A percentile compares a stretch with the other conserved stretches of the same genome.
Conservation (phyloP, 164 flowering plant species). For the Kalanchoe fedtschenkoi region DNA sequence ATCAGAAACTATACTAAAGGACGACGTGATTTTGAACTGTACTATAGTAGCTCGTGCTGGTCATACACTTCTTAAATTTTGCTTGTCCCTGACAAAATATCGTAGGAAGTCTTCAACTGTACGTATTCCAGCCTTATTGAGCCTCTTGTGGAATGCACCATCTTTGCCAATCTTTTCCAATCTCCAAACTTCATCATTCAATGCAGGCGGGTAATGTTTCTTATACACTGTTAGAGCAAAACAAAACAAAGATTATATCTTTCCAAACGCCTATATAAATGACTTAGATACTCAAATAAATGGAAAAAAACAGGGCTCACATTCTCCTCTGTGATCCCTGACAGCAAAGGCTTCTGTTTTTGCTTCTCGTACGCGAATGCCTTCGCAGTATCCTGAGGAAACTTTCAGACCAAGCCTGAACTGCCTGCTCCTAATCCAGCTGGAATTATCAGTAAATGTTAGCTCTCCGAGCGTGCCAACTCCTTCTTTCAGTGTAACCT, state of each 20-base stretch:
- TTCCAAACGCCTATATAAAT: background rate
- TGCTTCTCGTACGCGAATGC: conserved; percentile 77
- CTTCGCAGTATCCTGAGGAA: conserved; percentile 63
- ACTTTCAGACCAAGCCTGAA: conserved; percentile 88
- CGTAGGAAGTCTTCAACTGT: conserved; percentile 81
- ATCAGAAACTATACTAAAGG: background rate
- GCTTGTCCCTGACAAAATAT: conserved; percentile 62
- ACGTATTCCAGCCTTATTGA: conserved; percentile 58
- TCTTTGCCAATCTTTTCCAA: conserved; percentile 95
- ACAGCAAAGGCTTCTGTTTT: conserved; percentile 93
- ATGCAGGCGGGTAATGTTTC: conserved; percentile 91
- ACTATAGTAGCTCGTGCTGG: conserved; percentile 4
- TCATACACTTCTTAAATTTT: conserved; percentile 68
- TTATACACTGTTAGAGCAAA: conserved; percentile 57
- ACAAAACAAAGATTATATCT: background rate
- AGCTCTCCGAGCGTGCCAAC: conserved; percentile 92
- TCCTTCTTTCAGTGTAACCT: conserved; percentile 77
- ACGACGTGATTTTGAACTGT: background rate
- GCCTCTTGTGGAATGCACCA: conserved; percentile 86
- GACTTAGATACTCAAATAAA: background rate
- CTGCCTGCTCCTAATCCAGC: conserved; percentile 94
- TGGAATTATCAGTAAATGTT: conserved; percentile 91
- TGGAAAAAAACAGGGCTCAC: conserved; percentile 27
- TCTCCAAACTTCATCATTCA: conserved; percentile 87
- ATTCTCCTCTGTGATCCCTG: conserved; percentile 96